Percentiles rank a stretch among this genome's conserved stretches.
Conservation (phyloP, 164 flowering plant species). For the Vitis rotundifolia region DNA sequence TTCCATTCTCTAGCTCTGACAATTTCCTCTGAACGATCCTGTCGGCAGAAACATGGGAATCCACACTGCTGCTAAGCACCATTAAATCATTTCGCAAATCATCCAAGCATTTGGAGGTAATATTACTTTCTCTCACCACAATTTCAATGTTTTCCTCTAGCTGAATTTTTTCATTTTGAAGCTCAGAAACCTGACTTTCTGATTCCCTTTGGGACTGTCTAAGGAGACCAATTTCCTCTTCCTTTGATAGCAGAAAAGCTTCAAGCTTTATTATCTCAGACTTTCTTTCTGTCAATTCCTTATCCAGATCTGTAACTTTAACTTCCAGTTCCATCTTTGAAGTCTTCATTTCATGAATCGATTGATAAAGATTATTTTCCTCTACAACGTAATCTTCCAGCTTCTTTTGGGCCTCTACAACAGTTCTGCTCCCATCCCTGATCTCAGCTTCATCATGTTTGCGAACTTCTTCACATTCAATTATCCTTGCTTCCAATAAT, state of each 20-base stretch:
- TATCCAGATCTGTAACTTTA: slow-evolving; percentile 23
- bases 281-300: slow-evolving; percentile 27
- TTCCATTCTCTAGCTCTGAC: slow-evolving; percentile 50
- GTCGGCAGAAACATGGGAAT: slow-evolving; percentile 52
- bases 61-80: slow-evolving; percentile 42
- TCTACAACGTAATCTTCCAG: slow-evolving; percentile 22
- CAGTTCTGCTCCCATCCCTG: slow-evolving; percentile 14
- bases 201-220: slow-evolving; percentile 28
- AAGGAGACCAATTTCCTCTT: slow-evolving; percentile 42
- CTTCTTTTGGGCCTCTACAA: slow-evolving; percentile 22
- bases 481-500: slow-evolving; percentile 36
- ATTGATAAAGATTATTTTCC: slow-evolving; percentile 11
- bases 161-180: slow-evolving; percentile 42
- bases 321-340: slow-evolving; percentile 27
- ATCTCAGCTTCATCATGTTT: slow-evolving; percentile 24
- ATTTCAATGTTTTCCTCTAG: slow-evolving; percentile 42
- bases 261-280: slow-evolving; percentile 35
- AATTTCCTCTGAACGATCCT: slow-evolving; percentile 52
- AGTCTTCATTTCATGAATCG: slow-evolving; percentile 31
- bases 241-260: slow-evolving; percentile 32
- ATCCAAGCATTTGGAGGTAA: slow-evolving; percentile 47
- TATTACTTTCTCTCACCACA: slow-evolving; percentile 34
- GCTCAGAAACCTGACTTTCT: slow-evolving; percentile 39
- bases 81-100: slow-evolving; percentile 44
- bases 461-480: slow-evolving; percentile 24